Conservation (phyloP, 2,329 filamentous ascomycete species). For the Aaosphaeria pasadenensis region DNA sequence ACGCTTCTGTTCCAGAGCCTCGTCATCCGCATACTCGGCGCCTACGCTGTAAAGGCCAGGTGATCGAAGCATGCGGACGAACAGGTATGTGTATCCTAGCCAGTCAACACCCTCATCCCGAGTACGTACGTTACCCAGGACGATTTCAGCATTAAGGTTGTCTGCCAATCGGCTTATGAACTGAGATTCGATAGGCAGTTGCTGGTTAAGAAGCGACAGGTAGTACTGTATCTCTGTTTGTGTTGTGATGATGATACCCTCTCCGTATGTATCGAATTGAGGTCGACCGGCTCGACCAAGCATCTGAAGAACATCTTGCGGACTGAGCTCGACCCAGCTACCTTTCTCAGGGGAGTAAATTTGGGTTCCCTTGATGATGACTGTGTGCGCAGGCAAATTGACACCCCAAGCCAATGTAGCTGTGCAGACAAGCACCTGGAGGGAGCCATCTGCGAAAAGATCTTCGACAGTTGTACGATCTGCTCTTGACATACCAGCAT, state of each 20-base stretch:
- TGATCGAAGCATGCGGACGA: conserved; percentile 94
- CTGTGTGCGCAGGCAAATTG: conserved; percentile 94
- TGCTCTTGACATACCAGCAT: conserved; percentile 93
- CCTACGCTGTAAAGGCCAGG: conserved; percentile 95
- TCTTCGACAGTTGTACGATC: conserved; percentile 95
- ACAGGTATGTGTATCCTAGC: conserved; percentile 97
- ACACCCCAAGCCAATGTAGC: conserved; percentile 99
- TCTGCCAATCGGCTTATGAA: conserved; percentile 90
- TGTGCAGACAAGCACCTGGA: conserved; percentile 95
- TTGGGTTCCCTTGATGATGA: conserved; percentile 98
- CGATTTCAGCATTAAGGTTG: conserved; percentile 94
- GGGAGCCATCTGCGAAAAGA: conserved; percentile 83
- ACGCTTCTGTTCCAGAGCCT: conserved; percentile 87
- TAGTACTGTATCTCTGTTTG: conserved; percentile 97
- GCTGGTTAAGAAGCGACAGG: conserved; percentile 91
- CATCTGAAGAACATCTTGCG: conserved; percentile 98
- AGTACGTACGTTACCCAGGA: conserved; percentile 86
- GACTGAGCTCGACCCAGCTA: conserved; percentile 96
- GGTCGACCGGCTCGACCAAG: conserved; percentile 93
- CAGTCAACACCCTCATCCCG: conserved; percentile 98
- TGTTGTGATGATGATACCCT: conserved; percentile 97
- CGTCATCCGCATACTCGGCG: conserved; percentile 90
- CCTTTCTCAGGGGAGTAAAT: conserved; percentile 98
- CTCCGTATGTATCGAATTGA: conserved; percentile 95
- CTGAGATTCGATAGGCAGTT: conserved; percentile 95